These are phyloP conservation scores for Neophaeococcomyces aloes DNA, from an alignment of 2,329 filamentous ascomycete species.

Conservation along the genomic window DNA sequence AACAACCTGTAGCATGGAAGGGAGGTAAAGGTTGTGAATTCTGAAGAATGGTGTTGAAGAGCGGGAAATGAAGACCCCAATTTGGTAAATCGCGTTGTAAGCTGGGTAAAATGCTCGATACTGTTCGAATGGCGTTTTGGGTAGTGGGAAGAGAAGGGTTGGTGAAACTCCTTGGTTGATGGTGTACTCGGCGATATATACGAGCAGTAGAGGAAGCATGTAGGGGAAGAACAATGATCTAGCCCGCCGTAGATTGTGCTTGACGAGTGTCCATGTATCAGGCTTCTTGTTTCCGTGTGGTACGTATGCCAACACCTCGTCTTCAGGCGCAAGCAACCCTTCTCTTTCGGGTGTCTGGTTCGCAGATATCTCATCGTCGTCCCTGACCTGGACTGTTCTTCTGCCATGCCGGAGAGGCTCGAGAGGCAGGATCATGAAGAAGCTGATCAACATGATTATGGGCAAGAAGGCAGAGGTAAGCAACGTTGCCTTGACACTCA, in stretches of 20 bases:
- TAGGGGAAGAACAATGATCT: slow-evolving; percentile 61
- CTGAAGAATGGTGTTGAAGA: slow-evolving; percentile 82
- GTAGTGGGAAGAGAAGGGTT: slow-evolving; percentile 75
- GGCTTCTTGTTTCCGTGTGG: slow-evolving; percentile 4
- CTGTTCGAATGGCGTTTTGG: slow-evolving; percentile 63
- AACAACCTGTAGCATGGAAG: slow-evolving; percentile 67
- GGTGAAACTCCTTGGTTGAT: slow-evolving; percentile 94
- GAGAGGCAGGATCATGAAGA: slow-evolving; percentile 69
- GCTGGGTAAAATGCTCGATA: slow-evolving; percentile 88
- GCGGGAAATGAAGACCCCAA: slow-evolving; percentile 88
- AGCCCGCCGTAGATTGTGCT: slow-evolving; percentile 52
- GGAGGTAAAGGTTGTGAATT: slow-evolving; percentile 68
- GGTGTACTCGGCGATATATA: slow-evolving; percentile 93
- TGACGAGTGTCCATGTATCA: slow-evolving; percentile 31
- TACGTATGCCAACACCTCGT: slow-evolving; percentile 18
- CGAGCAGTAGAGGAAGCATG: slow-evolving; percentile 84
- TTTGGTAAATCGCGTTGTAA: slow-evolving; percentile 88
- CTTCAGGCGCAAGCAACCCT: slow-evolving; percentile 22
- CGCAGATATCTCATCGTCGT: slow-evolving; percentile 27
- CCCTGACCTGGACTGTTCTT: slow-evolving; percentile 35
- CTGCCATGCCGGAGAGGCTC: slow-evolving; percentile 48
- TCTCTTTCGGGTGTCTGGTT: slow-evolving; percentile 22
- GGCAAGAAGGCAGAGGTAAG: slow-evolving; percentile 72
- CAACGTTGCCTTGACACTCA: slow-evolving; percentile 64
- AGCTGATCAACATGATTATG: slow-evolving; percentile 68